phyloP scores from a whole-genome alignment of 2,329 filamentous ascomycete genomes.

The Colletotrichum navitas region DNA sequence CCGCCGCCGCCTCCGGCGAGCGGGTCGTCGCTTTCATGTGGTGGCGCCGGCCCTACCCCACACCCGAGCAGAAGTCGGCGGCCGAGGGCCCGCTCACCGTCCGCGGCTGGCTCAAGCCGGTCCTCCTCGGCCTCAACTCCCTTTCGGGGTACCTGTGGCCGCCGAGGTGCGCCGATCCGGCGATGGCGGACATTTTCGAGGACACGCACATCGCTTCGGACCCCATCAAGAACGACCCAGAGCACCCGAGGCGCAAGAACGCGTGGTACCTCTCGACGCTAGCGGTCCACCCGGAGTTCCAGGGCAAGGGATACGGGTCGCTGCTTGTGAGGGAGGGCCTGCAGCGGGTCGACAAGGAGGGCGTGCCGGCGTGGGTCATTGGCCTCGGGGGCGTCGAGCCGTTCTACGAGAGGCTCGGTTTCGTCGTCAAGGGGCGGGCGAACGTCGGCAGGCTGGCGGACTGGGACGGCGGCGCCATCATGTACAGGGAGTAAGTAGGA shows the following conservation, averaged over 20 bases:
- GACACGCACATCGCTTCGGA: slow-evolving; percentile 47
- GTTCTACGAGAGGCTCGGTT: slow-evolving; percentile 52
- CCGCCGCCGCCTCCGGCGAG: slow-evolving; percentile 13
- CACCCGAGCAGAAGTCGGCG: slow-evolving; percentile 28
- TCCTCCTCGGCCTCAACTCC: slow-evolving; percentile 46
- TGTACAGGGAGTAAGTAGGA: slow-evolving; percentile 51
- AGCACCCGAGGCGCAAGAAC: slow-evolving; percentile 47
- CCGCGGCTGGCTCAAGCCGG: slow-evolving; percentile 48
- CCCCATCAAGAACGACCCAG: slow-evolving; percentile 45
- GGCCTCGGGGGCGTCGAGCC: slow-evolving; percentile 49
- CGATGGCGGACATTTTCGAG: slow-evolving; percentile 45
- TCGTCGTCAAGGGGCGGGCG: slow-evolving; percentile 51
- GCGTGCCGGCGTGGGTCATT: slow-evolving; percentile 51
- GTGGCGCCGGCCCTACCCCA: slow-evolving; percentile 49
- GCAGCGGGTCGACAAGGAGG: slow-evolving; percentile 47
- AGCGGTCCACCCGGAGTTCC: slow-evolving; percentile 49
- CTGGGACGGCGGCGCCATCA: slow-evolving; percentile 54
- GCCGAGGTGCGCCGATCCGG: slow-evolving; percentile 43
- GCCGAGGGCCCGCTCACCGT: slow-evolving; percentile 36
- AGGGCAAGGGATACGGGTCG: slow-evolving; percentile 51
- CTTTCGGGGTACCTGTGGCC: slow-evolving; percentile 48
- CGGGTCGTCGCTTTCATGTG: slow-evolving; percentile 50
- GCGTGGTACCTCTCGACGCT: slow-evolving; percentile 54
- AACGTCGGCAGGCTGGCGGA: slow-evolving; percentile 52
- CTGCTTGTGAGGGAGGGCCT: slow-evolving; percentile 50